phyloP scores from a whole-genome alignment of 2,329 filamentous ascomycete genomes.

The Botrytis aclada region DNA sequence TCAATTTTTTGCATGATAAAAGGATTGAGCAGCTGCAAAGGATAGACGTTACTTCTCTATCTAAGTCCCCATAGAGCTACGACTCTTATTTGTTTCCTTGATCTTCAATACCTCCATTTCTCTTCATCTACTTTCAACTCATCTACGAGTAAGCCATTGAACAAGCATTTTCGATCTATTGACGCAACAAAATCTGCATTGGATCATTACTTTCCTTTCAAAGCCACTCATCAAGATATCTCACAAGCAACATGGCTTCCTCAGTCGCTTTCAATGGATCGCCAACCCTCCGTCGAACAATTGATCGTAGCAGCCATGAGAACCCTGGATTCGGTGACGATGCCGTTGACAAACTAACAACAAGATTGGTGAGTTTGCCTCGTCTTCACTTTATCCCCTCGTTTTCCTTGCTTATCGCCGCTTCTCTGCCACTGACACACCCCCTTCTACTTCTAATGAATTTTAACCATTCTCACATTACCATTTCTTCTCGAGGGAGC shows the following conservation, averaged over 20 bases:
- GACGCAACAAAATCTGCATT: slow-evolving; percentile 23
- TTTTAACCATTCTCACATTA: not conserved
- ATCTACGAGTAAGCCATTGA: slow-evolving; percentile 34
- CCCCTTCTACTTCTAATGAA: too few relatives aligned
- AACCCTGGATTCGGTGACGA: slow-evolving; percentile 30
- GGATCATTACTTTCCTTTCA: slow-evolving; percentile 12
- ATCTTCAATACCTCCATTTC: slow-evolving; percentile 31
- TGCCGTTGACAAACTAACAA: slow-evolving; percentile 27
- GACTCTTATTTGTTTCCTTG: slow-evolving; percentile 35
- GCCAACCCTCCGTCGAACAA: slow-evolving; percentile 41
- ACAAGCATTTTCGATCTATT: slow-evolving; percentile 25
- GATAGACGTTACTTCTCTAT: slow-evolving; percentile 34
- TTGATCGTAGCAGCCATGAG: slow-evolving; percentile 41
- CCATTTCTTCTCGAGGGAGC: not conserved
- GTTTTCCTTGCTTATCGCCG: too few relatives aligned
- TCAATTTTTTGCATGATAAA: slow-evolving; percentile 15
- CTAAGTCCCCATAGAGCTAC: slow-evolving; percentile 33
- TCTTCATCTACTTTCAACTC: slow-evolving; percentile 30
- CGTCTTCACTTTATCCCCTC: not conserved
- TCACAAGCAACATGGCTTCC: slow-evolving; percentile 40
- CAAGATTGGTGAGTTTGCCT: slow-evolving; percentile 17
- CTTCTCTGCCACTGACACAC: not conserved
- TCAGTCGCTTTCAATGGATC: slow-evolving; percentile 42
- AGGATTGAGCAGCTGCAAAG: slow-evolving; percentile 18
- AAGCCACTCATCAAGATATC: slow-evolving; percentile 30